Evolutionary conservation across 169 alveolate genomes (phyloP).

Genomic region (Perkinsus marinus): DNA sequence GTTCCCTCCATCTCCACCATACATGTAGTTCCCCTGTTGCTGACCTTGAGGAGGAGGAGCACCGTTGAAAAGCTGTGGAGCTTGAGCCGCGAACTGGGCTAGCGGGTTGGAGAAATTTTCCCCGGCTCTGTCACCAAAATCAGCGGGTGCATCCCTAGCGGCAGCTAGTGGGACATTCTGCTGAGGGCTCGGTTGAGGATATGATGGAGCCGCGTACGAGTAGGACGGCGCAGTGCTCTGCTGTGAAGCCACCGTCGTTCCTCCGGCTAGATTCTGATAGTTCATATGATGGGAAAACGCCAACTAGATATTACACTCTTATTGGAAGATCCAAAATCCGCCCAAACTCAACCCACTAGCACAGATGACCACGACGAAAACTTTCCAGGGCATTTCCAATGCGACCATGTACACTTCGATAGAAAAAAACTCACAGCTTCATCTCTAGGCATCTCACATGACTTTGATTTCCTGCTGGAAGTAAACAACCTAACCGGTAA

Average conservation of each 20-base stretch:
- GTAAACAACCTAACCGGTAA: too few species aligned
- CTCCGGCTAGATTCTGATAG: not conserved
- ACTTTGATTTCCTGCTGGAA: too few species aligned
- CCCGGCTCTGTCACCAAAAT: not conserved
- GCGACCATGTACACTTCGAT: too few species aligned
- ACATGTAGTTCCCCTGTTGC: not conserved
- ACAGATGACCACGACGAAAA: too few species aligned
- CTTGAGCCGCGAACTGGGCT: not conserved
- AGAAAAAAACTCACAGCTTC: too few species aligned
- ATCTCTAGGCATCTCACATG: too few species aligned
- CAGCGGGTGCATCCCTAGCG: not conserved
- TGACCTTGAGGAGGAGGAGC: not conserved
- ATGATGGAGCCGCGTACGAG: not conserved
- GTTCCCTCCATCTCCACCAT: not conserved
- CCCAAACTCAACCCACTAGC: too few species aligned
- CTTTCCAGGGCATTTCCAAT: too few species aligned
- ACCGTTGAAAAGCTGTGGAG: not conserved
- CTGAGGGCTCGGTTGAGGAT: not conserved
- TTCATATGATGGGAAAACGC: too few species aligned
- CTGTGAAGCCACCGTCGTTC: not conserved
- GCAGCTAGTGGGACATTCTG: not conserved
- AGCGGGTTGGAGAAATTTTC: not conserved
- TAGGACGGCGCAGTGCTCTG: not conserved
- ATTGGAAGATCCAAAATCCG: too few species aligned
- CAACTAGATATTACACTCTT: too few species aligned